A percentile compares a stretch with the other conserved stretches of the same genome.
Evolutionary conservation across 2,329 filamentous ascomycete species (phyloP).

Genomic region (Cladophialophora yegresii): DNA sequence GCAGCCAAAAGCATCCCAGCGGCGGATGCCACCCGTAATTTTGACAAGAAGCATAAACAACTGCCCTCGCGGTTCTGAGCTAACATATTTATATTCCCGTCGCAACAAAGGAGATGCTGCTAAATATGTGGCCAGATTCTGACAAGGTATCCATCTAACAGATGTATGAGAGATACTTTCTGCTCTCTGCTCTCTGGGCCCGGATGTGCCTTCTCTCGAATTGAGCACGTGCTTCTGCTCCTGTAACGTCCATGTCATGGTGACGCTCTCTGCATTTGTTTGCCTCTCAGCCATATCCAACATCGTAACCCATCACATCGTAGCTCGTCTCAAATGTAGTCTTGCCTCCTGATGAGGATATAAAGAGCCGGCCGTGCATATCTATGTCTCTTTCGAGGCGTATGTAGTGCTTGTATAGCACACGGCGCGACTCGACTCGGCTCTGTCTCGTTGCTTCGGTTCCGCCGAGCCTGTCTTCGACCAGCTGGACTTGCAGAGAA

Average conservation of each 20-base stretch:
- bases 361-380: not conserved
- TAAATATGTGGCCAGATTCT: conserved; percentile 19
- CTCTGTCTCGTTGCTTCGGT: not conserved
- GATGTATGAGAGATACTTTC: not conserved
- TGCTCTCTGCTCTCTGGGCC: not conserved
- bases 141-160: conserved; percentile 6
- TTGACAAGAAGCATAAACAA: not conserved
- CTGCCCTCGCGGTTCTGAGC: not conserved
- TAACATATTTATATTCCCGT: not conserved
- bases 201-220: not conserved
- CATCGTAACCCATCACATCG: conserved; percentile 30
- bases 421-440: not conserved
- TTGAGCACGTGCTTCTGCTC: not conserved
- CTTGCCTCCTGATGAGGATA: conserved; percentile 4
- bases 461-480: not conserved
- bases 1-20: not conserved
- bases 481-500: not conserved
- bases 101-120: conserved; percentile 13
- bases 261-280: conserved; percentile 3
- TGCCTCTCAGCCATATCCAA: conserved; percentile 26
- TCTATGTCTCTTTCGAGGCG: not conserved
- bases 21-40: not conserved
- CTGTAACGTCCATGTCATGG: not conserved
- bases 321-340: conserved; percentile 26
- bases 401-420: conserved; percentile 1